Conservation (phyloP, 2,329 filamentous ascomycete genomes). For the Plectosphaerella sp. region DNA sequence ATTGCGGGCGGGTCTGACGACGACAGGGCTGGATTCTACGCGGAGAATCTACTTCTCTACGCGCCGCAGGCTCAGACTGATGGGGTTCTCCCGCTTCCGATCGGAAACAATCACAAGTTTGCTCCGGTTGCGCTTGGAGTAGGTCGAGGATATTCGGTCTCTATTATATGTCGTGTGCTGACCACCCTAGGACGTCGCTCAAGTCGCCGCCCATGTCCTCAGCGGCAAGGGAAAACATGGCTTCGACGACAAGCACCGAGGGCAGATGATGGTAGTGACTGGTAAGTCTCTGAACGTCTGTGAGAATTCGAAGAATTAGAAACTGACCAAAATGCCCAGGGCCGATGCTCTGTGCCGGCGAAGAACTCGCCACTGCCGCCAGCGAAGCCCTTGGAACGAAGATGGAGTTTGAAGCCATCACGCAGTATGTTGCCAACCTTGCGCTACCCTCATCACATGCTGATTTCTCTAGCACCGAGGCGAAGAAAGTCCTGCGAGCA, state of each 20-base stretch:
- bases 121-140: slow-evolving; percentile 43
- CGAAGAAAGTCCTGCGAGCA: slow-evolving; percentile 18
- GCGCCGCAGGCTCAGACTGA: slow-evolving; percentile 38
- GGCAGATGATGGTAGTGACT: slow-evolving; percentile 47
- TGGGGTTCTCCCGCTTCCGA: slow-evolving; percentile 38
- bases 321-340: slow-evolving; percentile 20
- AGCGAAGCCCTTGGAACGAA: slow-evolving; percentile 35
- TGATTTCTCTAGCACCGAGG: slow-evolving; percentile 8
- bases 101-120: slow-evolving; percentile 43
- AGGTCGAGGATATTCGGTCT: slow-evolving; percentile 9
- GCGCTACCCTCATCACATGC: background rate
- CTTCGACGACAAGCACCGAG: slow-evolving; percentile 44
- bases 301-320: background rate
- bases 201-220: slow-evolving; percentile 42
- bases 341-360: slow-evolving; percentile 38
- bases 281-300: slow-evolving; percentile 24
- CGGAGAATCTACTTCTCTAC: slow-evolving; percentile 46
- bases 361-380: slow-evolving; percentile 40
- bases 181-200: slow-evolving; percentile 34
- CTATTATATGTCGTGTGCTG: background rate
- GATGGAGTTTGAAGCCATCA: slow-evolving; percentile 42
- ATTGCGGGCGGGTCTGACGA: background rate
- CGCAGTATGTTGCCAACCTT: slow-evolving; percentile 24
- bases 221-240: slow-evolving; percentile 42
- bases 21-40: slow-evolving; percentile 42